A percentile compares a stretch with the other conserved stretches of the same genome.
Conservation (phyloP, 1,139 yeast species). For the Blastobotrys proliferans region DNA sequence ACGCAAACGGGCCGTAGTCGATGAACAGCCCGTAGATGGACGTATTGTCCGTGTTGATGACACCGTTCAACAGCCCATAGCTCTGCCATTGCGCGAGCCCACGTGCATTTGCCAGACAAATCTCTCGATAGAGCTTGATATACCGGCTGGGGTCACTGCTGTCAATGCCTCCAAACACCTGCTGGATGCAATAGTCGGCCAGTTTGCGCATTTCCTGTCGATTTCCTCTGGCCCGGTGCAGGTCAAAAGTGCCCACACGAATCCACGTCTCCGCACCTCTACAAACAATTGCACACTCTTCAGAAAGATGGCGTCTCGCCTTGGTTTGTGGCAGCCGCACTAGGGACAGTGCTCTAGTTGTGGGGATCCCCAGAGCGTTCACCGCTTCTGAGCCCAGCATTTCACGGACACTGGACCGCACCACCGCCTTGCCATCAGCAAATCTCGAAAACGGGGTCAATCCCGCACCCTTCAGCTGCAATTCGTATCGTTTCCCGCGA, state of each 20-base stretch:
- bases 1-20: conserved; percentile 94
- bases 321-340: conserved; percentile 67
- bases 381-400: conserved; percentile 81
- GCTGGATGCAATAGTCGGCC: conserved; percentile 68
- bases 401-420: conserved; percentile 83
- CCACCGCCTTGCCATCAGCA: conserved; percentile 95
- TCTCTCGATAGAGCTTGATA: conserved; percentile 67
- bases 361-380: conserved; percentile 77
- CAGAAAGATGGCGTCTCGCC: conserved; percentile 68
- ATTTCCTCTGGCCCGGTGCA: conserved; percentile 72
- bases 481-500: conserved; percentile 45
- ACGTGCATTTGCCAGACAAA: conserved; percentile 65
- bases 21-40: conserved; percentile 80
- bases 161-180: conserved; percentile 51
- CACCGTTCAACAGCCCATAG: conserved; percentile 92
- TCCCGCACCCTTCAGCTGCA: conserved; percentile 91
- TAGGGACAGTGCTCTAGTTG: conserved; percentile 77
- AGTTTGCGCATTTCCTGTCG: conserved; percentile 56
- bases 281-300: conserved; percentile 80
- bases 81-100: conserved; percentile 85
- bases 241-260: conserved; percentile 85
- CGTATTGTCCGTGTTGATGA: conserved; percentile 89
- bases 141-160: conserved; percentile 42
- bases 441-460: conserved; percentile 87
- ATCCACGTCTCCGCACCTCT: conserved; percentile 87